Evolutionary conservation across 1,284 basidiomycete species (phyloP).

Genomic region (Fomitopsis pinicola): DNA sequence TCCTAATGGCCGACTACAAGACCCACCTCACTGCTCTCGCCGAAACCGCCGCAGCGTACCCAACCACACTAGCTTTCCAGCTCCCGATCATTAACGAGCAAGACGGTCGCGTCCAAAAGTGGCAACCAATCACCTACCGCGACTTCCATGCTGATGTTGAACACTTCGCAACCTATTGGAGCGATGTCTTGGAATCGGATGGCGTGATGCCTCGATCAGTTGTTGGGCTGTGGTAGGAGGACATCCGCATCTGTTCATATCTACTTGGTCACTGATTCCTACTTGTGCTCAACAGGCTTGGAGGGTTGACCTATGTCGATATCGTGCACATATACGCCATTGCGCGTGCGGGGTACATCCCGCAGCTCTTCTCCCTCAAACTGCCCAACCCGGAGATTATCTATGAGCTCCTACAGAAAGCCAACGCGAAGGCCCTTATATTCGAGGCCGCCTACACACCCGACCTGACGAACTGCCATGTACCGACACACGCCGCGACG

Average conservation of each 20-base stretch:
- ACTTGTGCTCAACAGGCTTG: conserved; percentile 40
- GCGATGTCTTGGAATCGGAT: conserved; percentile 34
- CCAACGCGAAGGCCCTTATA: conserved; percentile 54
- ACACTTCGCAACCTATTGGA: conserved; percentile 50
- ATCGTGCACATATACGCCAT: conserved; percentile 66
- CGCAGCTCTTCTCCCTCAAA: conserved; percentile 67
- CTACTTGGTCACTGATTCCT: conserved; percentile 6
- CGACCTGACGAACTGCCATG: conserved; percentile 36
- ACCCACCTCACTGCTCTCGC: conserved; percentile 50
- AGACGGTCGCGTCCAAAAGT: conserved; percentile 32
- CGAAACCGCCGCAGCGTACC: conserved; percentile 36
- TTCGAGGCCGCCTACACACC: conserved; percentile 44
- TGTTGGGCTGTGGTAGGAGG: conserved; percentile 59
- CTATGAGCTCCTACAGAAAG: conserved; percentile 54
- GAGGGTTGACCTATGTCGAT: conserved; percentile 62
- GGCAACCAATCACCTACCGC: conserved; percentile 46
- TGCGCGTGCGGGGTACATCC: conserved; percentile 64
- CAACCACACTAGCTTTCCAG: conserved; percentile 43
- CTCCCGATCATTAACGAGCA: conserved; percentile 36
- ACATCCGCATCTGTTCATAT: conserved; percentile 12
- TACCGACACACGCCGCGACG: conserved; percentile 41
- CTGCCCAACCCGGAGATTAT: conserved; percentile 64
- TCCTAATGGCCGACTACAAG: conserved; percentile 17
- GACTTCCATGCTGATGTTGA: conserved; percentile 53
- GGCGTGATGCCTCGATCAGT: conserved; percentile 49